A percentile compares a stretch with the other conserved stretches of the same genome.
phyloP scores from a whole-genome alignment of 768 basidiomycete genomes.

The Hericium erinaceus region DNA sequence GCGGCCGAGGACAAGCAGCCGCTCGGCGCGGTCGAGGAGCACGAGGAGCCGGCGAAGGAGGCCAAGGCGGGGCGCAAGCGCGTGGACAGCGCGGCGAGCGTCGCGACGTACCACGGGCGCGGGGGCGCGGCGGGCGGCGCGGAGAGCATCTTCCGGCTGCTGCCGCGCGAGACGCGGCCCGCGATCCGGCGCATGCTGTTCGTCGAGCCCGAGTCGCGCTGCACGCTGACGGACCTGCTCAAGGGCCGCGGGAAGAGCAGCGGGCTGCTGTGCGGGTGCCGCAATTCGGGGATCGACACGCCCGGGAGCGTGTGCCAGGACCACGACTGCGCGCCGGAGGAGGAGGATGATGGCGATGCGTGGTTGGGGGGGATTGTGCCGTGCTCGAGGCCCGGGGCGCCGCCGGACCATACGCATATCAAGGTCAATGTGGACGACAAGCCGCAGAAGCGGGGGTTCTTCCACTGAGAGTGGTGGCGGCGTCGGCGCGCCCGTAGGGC shows the following conservation, averaged over 20 bases:
- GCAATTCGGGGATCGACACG: constrained; percentile 30
- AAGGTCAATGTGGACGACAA: constrained; percentile 71
- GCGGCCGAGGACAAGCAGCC: constrained; percentile 1
- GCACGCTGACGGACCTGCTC: constrained; percentile 87
- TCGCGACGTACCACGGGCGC: constrained; percentile 50
- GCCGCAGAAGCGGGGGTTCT: constrained; percentile 64
- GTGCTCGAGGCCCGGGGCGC: constrained; percentile 44
- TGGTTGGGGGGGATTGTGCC: constrained; percentile 75
- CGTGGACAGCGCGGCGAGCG: constrained; percentile 26
- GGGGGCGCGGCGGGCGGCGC: constrained; percentile 46
- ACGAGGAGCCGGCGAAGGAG: constrained; percentile 9
- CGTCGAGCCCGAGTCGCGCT: constrained; percentile 80
- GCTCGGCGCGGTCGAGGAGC: constrained; percentile 7
- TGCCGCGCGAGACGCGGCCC: constrained; percentile 87
- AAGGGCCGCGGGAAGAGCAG: constrained; percentile 69
- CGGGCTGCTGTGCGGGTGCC: constrained; percentile 76
- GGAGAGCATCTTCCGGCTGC: constrained; percentile 92
- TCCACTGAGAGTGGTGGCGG: constrained; percentile 26
- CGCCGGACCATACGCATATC: constrained; percentile 57
- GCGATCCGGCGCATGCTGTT: constrained; percentile 91
- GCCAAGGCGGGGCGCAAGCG: constrained; percentile 15
- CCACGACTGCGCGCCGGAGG: constrained; percentile 55
- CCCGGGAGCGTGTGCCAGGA: constrained; percentile 43
- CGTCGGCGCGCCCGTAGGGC: too few species aligned
- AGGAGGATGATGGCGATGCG: constrained; percentile 75